phyloP scores from a whole-genome alignment of 768 basidiomycete species.

The Ramaria rubella region DNA sequence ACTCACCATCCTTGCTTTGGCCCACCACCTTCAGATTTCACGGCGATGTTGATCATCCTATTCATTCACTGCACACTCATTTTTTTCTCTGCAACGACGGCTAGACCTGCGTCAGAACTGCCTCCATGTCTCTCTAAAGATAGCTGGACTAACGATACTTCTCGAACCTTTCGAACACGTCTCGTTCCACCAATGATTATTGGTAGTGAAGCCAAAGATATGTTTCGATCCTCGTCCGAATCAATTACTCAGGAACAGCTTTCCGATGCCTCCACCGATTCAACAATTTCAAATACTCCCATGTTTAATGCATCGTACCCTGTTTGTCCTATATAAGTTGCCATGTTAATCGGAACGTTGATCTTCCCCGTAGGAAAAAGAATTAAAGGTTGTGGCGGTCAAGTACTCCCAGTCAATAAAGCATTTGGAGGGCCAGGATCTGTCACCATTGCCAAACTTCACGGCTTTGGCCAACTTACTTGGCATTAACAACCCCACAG shows the following conservation, averaged over 20 bases:
- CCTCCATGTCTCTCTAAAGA: neutral
- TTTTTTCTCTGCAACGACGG: neutral
- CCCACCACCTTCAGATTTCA: neutral
- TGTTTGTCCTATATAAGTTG: neutral
- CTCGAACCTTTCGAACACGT: neutral
- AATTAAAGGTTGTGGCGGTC: constrained; percentile 19
- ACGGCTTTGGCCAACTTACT: neutral
- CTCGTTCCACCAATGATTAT: neutral
- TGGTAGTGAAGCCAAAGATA: neutral
- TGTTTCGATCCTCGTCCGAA: neutral
- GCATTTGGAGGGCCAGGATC: constrained; percentile 25
- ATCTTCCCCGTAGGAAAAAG: constrained; percentile 20
- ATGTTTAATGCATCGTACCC: neutral
- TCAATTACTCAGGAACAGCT: neutral
- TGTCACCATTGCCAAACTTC: constrained; percentile 12
- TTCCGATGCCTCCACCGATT: neutral
- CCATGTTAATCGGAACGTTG: too few species aligned
- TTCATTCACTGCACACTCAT: neutral
- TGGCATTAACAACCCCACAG: constrained; percentile 17
- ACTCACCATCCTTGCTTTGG: too few species aligned
- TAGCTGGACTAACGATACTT: neutral
- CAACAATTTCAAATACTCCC: neutral
- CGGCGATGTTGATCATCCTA: neutral
- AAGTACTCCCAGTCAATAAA: constrained; percentile 27
- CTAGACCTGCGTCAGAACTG: neutral